Evolutionary conservation across 2,329 filamentous ascomycete species (phyloP), one percentile per base, ranked within the genome.

Genomic region (Aspergillus sclerotialis): DNA sequence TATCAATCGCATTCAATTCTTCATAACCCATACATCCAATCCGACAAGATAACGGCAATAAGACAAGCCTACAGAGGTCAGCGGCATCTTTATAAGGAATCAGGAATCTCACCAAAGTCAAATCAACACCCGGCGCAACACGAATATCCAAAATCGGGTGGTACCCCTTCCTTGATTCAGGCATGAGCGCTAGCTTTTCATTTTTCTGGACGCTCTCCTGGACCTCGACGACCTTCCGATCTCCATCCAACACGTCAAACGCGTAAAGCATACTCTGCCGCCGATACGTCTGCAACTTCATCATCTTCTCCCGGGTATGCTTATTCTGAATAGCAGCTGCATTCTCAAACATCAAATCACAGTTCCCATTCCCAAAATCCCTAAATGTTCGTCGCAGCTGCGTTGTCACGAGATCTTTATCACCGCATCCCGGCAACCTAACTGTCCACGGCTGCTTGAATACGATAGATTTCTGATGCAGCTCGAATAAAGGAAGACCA

Each of bases 401-500:
- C 2, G 26, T 28, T 7, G 26, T 11, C 13, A 14, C 26, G 11
- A 28, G 26, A 13, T 41, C 35, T 5, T 40, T 38, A 7, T 35
- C 31, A 10, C 46, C 40, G 9, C 41, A 44, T n/a, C 51, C 51
- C 3, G 51, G 50, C 32, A 55, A 31, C 4, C 42, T 46, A 16
- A 52, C 43, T 7, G 36, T 36, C 42, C 49, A 50, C 11, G 42
- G 33, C 18, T 44, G 36, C 18, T 37, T 38, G 9, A 44, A 35
- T 16, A 36, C 32, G 4, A 36, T 14, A 13, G 19, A 15, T 7
- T 38, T 39, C 4, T 39, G 30, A 16, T 50, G 43, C 15, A 46
- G 35, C 35, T 55, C 50, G 37, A 55, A 56, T 34, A 56, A 39
- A 2, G 52, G 52, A 1, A 56, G 39, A 2, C 52, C 52, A 6